Evolutionary conservation across 2,329 filamentous ascomycete species (phyloP).

Genomic region (Trichoderma afroharzianum): DNA sequence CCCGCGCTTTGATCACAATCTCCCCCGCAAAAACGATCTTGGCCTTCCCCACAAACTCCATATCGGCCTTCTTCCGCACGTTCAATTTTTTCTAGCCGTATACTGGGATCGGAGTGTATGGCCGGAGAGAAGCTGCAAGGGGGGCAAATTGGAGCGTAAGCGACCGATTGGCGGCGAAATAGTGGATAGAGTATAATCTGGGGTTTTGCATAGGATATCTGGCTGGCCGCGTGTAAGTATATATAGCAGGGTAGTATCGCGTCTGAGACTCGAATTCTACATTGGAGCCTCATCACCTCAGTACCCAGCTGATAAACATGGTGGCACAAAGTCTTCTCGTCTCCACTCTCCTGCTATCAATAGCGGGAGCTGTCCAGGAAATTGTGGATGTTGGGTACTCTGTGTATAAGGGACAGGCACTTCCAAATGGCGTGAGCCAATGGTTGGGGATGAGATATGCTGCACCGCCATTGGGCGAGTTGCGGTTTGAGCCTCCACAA

Average conservation of each 20-base stretch:
- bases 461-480: constrained; percentile 59
- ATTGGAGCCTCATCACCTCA: neutral
- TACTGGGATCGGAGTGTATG: neutral
- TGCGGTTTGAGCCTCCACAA: constrained; percentile 65
- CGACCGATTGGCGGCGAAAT: neutral
- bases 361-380: constrained; percentile 22
- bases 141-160: neutral
- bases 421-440: constrained; percentile 57
- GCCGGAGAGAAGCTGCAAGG: constrained; percentile 27
- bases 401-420: constrained; percentile 56
- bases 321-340: neutral
- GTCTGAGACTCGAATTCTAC: neutral
- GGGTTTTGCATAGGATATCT: neutral
- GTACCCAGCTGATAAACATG: neutral
- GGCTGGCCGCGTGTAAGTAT: neutral
- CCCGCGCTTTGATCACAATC: neutral
- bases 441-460: constrained; percentile 77
- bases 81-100: neutral
- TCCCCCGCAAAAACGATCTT: neutral
- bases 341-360: neutral
- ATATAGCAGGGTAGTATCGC: neutral
- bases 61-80: neutral
- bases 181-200: neutral
- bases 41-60: neutral
- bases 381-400: constrained; percentile 63